Evolutionary conservation across 208 protist genomes (phyloP), one percentile per base, ranked within the genome.

Genomic region (Leishmania braziliensis): DNA sequence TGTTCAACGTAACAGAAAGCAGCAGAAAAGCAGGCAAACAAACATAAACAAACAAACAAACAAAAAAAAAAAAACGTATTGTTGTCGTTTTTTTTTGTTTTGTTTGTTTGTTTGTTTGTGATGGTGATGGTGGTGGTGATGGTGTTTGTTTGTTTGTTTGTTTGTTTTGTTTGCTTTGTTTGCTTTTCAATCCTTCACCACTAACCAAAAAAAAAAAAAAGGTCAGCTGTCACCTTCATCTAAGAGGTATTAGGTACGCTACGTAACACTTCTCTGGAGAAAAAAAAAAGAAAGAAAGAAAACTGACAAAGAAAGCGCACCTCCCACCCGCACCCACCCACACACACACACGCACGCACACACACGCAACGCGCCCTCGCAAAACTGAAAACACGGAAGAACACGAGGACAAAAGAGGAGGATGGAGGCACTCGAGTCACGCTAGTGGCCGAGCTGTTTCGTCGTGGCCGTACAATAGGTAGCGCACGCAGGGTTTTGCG

Each of bases 131-230:
- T 46, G 43, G 3, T 46, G 43, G 43, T 46, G 43, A 46, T 46
- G 14, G 5, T 62, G 56, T 62, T 16, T 62, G 56, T 62, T 26
- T 46, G 43, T 46, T 48, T 60, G n/a, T 75, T 36, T 20, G 18
- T 54, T 10, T 73, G 8, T 51, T 18, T 75, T 16, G 56, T 50
- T 79, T 68, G 23, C 23, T 72, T 71, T 58, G 36, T 79, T 50
- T 18, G 0, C 10, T n/a, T 18, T 50, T 78, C 68, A 5, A 20
- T 16, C 23, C 12, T 18, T 16, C 68, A 10, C 68, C 33, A 56
- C 53, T 20, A 26, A 56, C 53, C 53, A 56, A 46, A 46, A 46
- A 46, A 46, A n/a, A n/a, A 43, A 43, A 43, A 43, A 43, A 43
- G 39, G 43, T 46, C 43, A 46, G 29, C 29, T 33, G 58, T 63